Percentiles rank a stretch among this genome's conserved stretches.
Conservation (phyloP, 208 protist species). For the Trypanosoma platydactyli region DNA sequence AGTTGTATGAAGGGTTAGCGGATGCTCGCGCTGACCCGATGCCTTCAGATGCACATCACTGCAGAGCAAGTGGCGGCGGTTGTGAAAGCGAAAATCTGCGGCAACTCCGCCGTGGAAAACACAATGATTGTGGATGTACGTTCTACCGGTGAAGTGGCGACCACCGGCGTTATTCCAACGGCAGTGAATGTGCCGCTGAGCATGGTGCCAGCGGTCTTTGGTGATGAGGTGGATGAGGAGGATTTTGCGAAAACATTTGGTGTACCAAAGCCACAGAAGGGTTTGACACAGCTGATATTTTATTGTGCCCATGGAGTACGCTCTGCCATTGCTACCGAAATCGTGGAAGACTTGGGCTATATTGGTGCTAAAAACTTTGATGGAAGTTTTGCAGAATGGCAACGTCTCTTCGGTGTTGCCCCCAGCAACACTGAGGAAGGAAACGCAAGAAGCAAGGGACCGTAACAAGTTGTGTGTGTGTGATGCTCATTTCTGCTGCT, state of each 20-base stretch:
- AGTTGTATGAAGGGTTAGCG: background rate
- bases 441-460: background rate
- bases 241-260: constrained; percentile 58
- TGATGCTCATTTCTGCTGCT: background rate
- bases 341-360: constrained; percentile 65
- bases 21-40: constrained; percentile 29
- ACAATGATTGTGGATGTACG: constrained; percentile 68
- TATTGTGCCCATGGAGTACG: constrained; percentile 77
- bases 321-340: constrained; percentile 60
- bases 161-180: constrained; percentile 64
- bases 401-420: background rate
- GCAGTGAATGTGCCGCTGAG: constrained; percentile 72
- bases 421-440: background rate
- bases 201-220: constrained; percentile 45
- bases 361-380: constrained; percentile 46
- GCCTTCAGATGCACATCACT: constrained; percentile 28
- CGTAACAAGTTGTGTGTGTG: constrained; percentile 1
- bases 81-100: constrained; percentile 50
- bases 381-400: constrained; percentile 72
- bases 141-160: constrained; percentile 69
- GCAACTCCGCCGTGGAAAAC: constrained; percentile 26
- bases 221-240: constrained; percentile 37
- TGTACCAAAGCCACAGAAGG: constrained; percentile 37
- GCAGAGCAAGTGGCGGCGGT: constrained; percentile 59
- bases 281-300: constrained; percentile 57